These are phyloP conservation scores for Apiotrichum veenhuisii DNA, from an alignment of 1,284 basidiomycete species.

Conservation along the genomic window DNA sequence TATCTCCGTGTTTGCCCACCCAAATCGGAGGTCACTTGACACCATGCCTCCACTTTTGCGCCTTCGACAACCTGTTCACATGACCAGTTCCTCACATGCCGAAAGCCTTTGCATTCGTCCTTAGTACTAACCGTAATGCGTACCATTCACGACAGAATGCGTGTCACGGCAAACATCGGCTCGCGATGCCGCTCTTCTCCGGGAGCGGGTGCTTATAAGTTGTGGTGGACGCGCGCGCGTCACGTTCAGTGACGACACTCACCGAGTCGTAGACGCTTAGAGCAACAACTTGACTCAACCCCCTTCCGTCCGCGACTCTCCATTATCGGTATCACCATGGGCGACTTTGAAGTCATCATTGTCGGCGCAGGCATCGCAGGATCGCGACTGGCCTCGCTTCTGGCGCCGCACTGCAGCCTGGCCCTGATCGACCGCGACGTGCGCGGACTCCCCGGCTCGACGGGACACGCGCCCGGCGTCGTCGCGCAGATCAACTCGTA, in stretches of 20 bases:
- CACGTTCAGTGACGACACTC: too few species aligned
- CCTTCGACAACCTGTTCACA: neutral
- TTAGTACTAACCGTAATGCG: too few species aligned
- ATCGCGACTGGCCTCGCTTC: slow-evolving; percentile 46
- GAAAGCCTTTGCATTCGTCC: too few species aligned
- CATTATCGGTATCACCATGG: neutral
- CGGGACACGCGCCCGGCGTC: slow-evolving; percentile 32
- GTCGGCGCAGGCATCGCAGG: slow-evolving; percentile 32
- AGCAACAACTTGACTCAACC: too few species aligned
- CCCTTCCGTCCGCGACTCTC: neutral
- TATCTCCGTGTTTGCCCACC: too few species aligned
- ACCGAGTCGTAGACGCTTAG: too few species aligned
- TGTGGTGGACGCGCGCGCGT: too few species aligned
- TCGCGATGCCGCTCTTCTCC: neutral
- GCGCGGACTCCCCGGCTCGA: slow-evolving; percentile 21
- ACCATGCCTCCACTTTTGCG: too few species aligned
- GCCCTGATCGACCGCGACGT: slow-evolving; percentile 49
- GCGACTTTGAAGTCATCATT: slow-evolving; percentile 27
- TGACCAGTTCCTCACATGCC: too few species aligned
- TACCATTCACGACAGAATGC: too few species aligned
- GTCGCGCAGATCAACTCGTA: slow-evolving; percentile 27
- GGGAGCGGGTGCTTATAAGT: neutral
- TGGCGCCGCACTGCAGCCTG: slow-evolving; percentile 51
- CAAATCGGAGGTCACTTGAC: neutral
- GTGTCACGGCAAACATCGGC: too few species aligned